Percentiles rank a stretch among this genome's conserved stretches.
phyloP scores from a whole-genome alignment of 2,329 filamentous ascomycete genomes.

The Podosphaera xanthii region DNA sequence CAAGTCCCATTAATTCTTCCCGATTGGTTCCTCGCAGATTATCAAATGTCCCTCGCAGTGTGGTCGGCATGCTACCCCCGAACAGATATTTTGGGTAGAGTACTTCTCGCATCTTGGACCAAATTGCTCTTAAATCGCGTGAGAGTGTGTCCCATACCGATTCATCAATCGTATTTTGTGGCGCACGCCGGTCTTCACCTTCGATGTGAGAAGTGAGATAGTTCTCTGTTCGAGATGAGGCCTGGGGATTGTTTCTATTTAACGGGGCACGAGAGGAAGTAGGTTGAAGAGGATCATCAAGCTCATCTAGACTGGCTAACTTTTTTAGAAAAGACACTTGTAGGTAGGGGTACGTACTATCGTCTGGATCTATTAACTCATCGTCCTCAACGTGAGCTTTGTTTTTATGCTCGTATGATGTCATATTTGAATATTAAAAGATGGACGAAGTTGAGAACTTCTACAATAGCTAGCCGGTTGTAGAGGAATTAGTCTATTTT shows the following conservation, averaged over 20 bases:
- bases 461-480: background rate
- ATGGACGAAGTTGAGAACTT: conserved; percentile 21
- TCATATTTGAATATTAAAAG: conserved; percentile 16
- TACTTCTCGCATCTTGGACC: conserved; percentile 96
- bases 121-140: conserved; percentile 75
- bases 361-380: conserved; percentile 58
- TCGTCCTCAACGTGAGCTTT: conserved; percentile 38
- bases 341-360: conserved; percentile 28
- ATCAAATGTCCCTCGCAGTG: conserved; percentile 36
- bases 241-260: conserved; percentile 52
- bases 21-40: conserved; percentile 35
- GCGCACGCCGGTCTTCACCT: conserved; percentile 76
- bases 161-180: conserved; percentile 89
- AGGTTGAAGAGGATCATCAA: conserved; percentile 86
- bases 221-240: conserved; percentile 33
- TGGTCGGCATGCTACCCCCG: conserved; percentile 37
- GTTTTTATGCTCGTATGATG: conserved; percentile 32
- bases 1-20: conserved; percentile 37
- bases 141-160: conserved; percentile 92
- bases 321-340: background rate
- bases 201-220: conserved; percentile 78
- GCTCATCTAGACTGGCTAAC: conserved; percentile 34
- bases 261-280: conserved; percentile 56
- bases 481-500: no score
- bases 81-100: conserved; percentile 90